Evolutionary conservation across 345 rosid species (phyloP).

Genomic region (Aurinia saxatilis): DNA sequence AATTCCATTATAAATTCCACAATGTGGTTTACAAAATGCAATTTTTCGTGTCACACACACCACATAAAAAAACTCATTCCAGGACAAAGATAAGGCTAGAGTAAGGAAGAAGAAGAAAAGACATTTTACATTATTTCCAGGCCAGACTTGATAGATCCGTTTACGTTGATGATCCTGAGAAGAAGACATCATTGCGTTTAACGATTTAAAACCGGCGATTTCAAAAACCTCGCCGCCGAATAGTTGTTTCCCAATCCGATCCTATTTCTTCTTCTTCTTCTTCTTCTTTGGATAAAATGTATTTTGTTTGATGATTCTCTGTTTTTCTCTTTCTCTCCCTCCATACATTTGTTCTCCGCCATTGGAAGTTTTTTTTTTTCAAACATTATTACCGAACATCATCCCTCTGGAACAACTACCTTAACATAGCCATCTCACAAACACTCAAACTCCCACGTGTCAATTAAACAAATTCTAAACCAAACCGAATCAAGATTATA

Average conservation of each 20-base stretch:
- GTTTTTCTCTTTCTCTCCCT: neutral
- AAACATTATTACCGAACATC: conserved; percentile 9
- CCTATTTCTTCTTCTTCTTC: too few species aligned
- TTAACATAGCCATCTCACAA: conserved; percentile 20
- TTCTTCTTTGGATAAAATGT: neutral
- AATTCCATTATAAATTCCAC: neutral
- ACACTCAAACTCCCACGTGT: conserved; percentile 4
- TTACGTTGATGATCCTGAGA: conserved; percentile 18
- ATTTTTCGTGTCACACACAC: neutral
- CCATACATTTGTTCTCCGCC: conserved; percentile 23
- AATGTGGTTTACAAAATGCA: too few species aligned
- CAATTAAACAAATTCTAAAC: neutral
- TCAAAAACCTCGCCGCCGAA: neutral
- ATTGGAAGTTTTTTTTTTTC: conserved; percentile 8
- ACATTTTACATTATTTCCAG: conserved; percentile 83
- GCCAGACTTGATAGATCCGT: conserved; percentile 76
- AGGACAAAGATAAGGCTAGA: too few species aligned
- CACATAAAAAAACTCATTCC: too few species aligned
- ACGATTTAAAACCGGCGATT: conserved; percentile 6
- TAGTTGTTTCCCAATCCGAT: too few species aligned
- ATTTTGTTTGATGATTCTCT: neutral
- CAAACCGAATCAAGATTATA: too few species aligned
- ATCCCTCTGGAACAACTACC: conserved; percentile 25
- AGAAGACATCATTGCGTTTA: too few species aligned
- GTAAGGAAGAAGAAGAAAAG: too few species aligned